These are phyloP conservation scores for Trametes elegans DNA, from an alignment of 768 basidiomycete species.

Conservation along the genomic window DNA sequence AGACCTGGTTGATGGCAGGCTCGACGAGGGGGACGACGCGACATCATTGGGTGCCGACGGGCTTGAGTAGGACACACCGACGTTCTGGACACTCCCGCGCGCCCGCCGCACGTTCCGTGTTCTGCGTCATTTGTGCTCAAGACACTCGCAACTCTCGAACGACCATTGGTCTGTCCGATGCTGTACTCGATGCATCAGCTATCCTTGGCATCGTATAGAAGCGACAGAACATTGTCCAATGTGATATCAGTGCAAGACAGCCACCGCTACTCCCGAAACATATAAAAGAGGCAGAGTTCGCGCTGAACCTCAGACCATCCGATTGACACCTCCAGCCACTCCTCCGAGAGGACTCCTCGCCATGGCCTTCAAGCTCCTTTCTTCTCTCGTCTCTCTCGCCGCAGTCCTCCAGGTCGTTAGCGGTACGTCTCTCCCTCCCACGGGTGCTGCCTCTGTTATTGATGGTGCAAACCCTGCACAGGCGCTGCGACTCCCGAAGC, in stretches of 20 bases:
- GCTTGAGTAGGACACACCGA: neutral
- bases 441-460: too few relatives aligned
- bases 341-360: neutral
- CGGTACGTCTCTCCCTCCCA: slow-evolving; percentile 13
- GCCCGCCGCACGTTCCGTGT: too few relatives aligned
- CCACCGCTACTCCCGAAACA: neutral
- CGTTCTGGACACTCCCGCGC: slow-evolving; percentile 2
- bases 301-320: too few relatives aligned
- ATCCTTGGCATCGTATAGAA: neutral
- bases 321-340: too few relatives aligned
- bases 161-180: neutral
- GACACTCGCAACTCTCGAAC: neutral
- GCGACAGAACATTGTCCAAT: too few relatives aligned
- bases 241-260: too few relatives aligned
- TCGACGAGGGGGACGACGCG: neutral
- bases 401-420: slow-evolving; percentile 13
- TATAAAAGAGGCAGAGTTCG: neutral
- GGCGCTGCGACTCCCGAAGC: too few relatives aligned
- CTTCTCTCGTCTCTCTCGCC: slow-evolving; percentile 17
- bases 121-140: neutral
- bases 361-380: slow-evolving; percentile 26
- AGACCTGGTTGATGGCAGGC: neutral
- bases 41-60: neutral
- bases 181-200: neutral
- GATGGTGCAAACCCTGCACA: too few relatives aligned